Base-by-base conservation (phyloP, 495 filamentous ascomycete species). In the Podospora didyma region DNA sequence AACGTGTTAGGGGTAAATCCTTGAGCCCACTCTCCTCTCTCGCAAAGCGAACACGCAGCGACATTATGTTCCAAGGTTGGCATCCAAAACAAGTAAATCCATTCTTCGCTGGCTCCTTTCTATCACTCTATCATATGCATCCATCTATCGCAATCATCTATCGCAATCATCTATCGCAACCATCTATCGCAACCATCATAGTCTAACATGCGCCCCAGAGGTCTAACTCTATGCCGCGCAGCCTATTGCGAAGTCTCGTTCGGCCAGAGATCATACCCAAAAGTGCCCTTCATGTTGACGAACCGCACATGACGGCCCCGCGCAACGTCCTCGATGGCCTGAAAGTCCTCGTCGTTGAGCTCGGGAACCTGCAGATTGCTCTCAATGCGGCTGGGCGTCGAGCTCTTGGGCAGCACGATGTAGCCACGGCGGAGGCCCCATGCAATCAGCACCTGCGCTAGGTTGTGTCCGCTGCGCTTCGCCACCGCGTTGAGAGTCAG, bases 271-370 rank as follows among this genome's bases (percentile, higher is more conserved):
- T 82, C 72, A 48, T 74, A 78, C 12, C 79, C 76, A 62, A 82
- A 82, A 1, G 74, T 78, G 53, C 90, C 85, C 75, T 88, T 90
- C 87, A 90, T 90, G 71, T 91, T 89, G 41, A 91, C 86, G 66
- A 91, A 90, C 53, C 88, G 80, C 54, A 75, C 78, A 63, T 86
- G 80, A 51, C 71, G 58, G 26, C 69, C 86, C 72, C 63, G 64
- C 3, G 75, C 73, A 1, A 78, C 74, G 22, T 61, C 59, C 59
- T 76, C 59, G 46, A 78, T 53, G 14, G 71, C 73, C 50, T 64
- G 47, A 46, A 77, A 78, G 42, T 78, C 73, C 46, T 62, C 71
- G 34, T 75, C 71, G 0, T 62, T 63, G 20, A 76, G 44, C 22
- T 67, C 56, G 4, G 85, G 73, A 14, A 78, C 69, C 44, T 74